Evolutionary conservation across 495 filamentous ascomycete species (phyloP).

Genomic region (Talaromyces trachyspermus): DNA sequence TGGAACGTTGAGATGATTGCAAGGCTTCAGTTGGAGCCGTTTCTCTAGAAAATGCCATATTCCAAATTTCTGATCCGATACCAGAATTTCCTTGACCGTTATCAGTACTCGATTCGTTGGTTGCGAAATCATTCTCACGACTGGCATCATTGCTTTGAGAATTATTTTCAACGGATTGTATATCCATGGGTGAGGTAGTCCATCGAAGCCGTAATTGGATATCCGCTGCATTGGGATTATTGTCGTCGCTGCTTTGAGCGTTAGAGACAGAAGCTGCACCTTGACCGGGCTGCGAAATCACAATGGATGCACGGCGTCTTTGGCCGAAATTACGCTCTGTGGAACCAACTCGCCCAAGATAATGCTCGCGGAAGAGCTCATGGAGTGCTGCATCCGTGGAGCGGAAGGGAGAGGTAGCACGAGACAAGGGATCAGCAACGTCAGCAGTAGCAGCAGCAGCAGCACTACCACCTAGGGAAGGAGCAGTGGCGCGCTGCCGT

Average conservation of each 20-base stretch:
- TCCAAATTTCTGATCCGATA: constrained; percentile 17
- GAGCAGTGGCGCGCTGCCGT: constrained; percentile 6
- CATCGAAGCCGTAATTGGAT: constrained; percentile 30
- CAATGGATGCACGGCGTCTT: constrained; percentile 39
- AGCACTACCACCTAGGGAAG: background rate
- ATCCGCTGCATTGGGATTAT: constrained; percentile 16
- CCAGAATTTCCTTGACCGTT: constrained; percentile 13
- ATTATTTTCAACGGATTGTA: constrained; percentile 15
- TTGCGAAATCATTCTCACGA: constrained; percentile 11
- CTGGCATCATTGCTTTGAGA: constrained; percentile 11
- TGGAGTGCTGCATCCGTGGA: constrained; percentile 16
- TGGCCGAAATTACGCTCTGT: constrained; percentile 26
- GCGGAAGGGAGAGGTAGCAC: constrained; percentile 28
- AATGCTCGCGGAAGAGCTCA: constrained; percentile 25
- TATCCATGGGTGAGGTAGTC: constrained; percentile 31
- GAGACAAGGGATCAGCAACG: constrained; percentile 33
- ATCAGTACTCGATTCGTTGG: constrained; percentile 12
- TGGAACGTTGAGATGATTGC: constrained; percentile 26
- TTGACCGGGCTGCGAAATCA: constrained; percentile 31
- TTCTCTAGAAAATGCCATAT: constrained; percentile 16
- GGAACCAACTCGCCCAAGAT: constrained; percentile 18
- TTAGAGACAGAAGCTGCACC: constrained; percentile 14
- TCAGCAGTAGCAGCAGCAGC: constrained; percentile 12
- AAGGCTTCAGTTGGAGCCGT: constrained; percentile 12
- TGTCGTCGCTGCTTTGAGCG: background rate